Evolutionary conservation across 805 yeast species (phyloP).

Genomic region (Diddensiella transvaalensis): DNA sequence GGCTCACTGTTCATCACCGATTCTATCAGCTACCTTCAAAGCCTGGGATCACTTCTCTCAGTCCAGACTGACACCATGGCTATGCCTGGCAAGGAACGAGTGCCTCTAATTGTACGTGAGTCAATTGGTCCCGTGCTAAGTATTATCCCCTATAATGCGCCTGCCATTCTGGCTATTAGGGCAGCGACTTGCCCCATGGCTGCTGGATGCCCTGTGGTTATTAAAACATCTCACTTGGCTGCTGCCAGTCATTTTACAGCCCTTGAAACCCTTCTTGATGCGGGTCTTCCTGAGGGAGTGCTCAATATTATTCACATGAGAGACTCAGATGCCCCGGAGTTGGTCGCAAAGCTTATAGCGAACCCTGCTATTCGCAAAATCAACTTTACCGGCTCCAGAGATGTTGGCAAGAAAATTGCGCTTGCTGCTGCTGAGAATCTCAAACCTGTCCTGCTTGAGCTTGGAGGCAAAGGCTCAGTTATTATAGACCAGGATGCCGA

Average conservation of each 20-base stretch:
- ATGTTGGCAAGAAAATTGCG: slow-evolving; percentile 71
- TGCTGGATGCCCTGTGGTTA: slow-evolving; percentile 75
- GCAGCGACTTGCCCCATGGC: slow-evolving; percentile 80
- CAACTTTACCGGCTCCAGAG: slow-evolving; percentile 85
- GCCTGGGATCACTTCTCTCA: slow-evolving; percentile 77
- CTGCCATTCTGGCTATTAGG: slow-evolving; percentile 79
- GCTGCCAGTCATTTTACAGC: slow-evolving; percentile 71
- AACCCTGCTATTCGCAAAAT: slow-evolving; percentile 72
- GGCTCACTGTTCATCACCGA: slow-evolving; percentile 70
- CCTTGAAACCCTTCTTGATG: slow-evolving; percentile 61
- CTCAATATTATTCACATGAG: slow-evolving; percentile 52
- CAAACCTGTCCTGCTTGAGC: slow-evolving; percentile 78
- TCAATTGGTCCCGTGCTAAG: slow-evolving; percentile 87
- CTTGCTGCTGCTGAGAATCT: slow-evolving; percentile 62
- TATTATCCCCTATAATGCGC: slow-evolving; percentile 88
- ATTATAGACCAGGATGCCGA: slow-evolving; percentile 72
- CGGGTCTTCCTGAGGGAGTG: slow-evolving; percentile 80
- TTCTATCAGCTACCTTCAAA: slow-evolving; percentile 59
- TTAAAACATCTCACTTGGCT: slow-evolving; percentile 78
- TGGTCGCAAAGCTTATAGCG: slow-evolving; percentile 67
- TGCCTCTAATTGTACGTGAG: slow-evolving; percentile 66
- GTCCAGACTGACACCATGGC: slow-evolving; percentile 52
- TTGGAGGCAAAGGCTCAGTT: slow-evolving; percentile 86
- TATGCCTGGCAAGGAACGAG: slow-evolving; percentile 61
- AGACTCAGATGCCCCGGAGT: slow-evolving; percentile 41